Evolutionary conservation across 83 land plant genomes (phyloP).

Genomic region (Isoetes engelmannii): DNA sequence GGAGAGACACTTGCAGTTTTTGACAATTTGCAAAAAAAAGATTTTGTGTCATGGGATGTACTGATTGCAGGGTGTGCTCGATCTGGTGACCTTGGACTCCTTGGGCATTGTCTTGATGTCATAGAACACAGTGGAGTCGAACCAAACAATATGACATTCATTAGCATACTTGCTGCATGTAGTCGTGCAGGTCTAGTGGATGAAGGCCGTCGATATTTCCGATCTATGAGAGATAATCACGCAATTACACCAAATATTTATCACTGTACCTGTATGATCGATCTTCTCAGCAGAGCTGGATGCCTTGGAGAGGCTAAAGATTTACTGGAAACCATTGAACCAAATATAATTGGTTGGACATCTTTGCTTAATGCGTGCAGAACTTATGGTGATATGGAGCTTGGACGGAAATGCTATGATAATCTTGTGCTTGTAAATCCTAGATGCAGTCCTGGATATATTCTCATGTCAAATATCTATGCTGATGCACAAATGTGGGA

Average conservation of each 20-base stretch:
- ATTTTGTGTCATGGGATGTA: constrained; percentile 4
- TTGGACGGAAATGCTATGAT: constrained; percentile 6
- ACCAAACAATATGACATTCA: constrained; percentile 4
- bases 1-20: constrained; percentile 5
- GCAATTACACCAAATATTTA: neutral
- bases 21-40: neutral
- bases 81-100: no score
- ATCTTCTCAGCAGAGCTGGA: constrained; percentile 5
- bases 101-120: neutral
- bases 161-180: constrained; percentile 5
- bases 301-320: constrained; percentile 7
- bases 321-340: constrained; percentile 10
- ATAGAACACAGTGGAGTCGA: neutral
- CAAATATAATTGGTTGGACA: constrained; percentile 7
- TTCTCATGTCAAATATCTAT: constrained; percentile 5
- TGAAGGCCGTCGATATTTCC: neutral
- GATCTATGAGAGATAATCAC: constrained; percentile 2
- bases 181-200: constrained; percentile 1
- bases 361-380: constrained; percentile 11
- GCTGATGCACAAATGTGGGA: constrained; percentile 1
- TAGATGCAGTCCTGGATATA: neutral
- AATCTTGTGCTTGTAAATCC: neutral
- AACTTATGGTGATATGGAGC: constrained; percentile 11
- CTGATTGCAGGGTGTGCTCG: constrained; percentile 6
- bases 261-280: constrained; percentile 12